A percentile compares a stretch with the other conserved stretches of the same genome.
Conservation (phyloP, 768 basidiomycete species). For the Trametes cingulata region DNA sequence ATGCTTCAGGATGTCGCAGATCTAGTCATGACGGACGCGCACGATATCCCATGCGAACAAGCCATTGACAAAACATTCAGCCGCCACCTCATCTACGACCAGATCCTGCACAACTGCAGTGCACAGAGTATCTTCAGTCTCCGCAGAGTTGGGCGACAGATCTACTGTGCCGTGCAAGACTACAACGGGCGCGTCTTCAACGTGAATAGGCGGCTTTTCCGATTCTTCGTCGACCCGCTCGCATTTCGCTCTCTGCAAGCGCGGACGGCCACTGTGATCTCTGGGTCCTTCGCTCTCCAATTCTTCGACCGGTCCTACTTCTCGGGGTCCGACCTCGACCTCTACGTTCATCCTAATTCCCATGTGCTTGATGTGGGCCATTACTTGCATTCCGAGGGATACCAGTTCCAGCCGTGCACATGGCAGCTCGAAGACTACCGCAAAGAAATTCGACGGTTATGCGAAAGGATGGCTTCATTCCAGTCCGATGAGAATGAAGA, state of each 20-base stretch:
- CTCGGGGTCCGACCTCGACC: constrained; percentile 50
- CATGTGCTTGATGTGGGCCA: constrained; percentile 32
- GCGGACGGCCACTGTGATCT: constrained; percentile 46
- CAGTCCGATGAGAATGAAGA: background rate
- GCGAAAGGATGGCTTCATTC: background rate
- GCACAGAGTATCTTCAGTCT: constrained; percentile 12
- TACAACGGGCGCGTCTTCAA: constrained; percentile 36
- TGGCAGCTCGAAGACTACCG: constrained; percentile 26
- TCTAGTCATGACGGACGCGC: too few relatives aligned
- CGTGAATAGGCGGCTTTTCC: constrained; percentile 37
- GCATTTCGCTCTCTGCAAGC: constrained; percentile 47
- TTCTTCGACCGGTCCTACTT: constrained; percentile 49
- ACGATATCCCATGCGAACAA: too few relatives aligned
- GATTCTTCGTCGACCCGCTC: constrained; percentile 39
- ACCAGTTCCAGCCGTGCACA: constrained; percentile 28
- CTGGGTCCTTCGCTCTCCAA: constrained; percentile 55
- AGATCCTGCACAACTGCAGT: too few relatives aligned
- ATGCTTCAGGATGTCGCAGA: too few relatives aligned
- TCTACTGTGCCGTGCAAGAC: constrained; percentile 16
- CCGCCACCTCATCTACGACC: too few relatives aligned
- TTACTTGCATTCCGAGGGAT: constrained; percentile 39
- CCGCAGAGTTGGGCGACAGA: constrained; percentile 21
- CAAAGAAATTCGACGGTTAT: background rate
- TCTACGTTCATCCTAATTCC: constrained; percentile 43
- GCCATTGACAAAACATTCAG: too few relatives aligned